Evolutionary conservation across 176 grass and related monocot species (phyloP), one percentile per base, ranked within the genome.

Genomic region (Ensete glaucum): DNA sequence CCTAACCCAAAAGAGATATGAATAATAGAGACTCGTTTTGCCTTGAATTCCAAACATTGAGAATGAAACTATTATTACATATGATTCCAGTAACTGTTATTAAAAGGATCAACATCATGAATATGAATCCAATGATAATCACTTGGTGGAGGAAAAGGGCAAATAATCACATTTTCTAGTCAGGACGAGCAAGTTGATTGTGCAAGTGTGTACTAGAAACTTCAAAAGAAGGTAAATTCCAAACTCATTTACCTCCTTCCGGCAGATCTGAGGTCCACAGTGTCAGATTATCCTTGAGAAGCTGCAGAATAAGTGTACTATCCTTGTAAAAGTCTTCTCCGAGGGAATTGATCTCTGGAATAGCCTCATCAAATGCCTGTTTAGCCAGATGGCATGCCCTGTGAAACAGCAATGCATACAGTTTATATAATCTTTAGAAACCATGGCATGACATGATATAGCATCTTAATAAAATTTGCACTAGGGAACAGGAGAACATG

Each of bases 321-420:
- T 92, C 87, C 13, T 85, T 85, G 77, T 88, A 83, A 69, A 25
- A 76, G 1, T 84, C 87, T 51, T 85, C 87, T 51, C 76, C 71
- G 63, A 82, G 49, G 50, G 79, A 87, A 57, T 85, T 90, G 50
- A 92, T 52, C 76, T 92, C 89, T 64, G 54, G 8, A 77, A 82
- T n/a, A 85, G 87, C 87, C 74, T 92, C 87, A 84, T 89, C 83
- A 88, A 90, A 86, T 81, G 93, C 89, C 83, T 86, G 87, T 75
- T 88, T 85, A 80, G 87, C 89, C 50, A 96, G 77, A 49, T 90
- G 84, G 75, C 58, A 78, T 78, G 93, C 93, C 78, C 93, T 96
- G 60, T 25, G 79, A 69, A 81, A 77, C 71, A 54, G 14, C 16
- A 69, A 69, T 12, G n/a, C 24, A 16, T 9, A 43, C 34, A 43